phyloP scores from a whole-genome alignment of 2,329 filamentous ascomycete genomes.

The Lachnellula suecica region DNA sequence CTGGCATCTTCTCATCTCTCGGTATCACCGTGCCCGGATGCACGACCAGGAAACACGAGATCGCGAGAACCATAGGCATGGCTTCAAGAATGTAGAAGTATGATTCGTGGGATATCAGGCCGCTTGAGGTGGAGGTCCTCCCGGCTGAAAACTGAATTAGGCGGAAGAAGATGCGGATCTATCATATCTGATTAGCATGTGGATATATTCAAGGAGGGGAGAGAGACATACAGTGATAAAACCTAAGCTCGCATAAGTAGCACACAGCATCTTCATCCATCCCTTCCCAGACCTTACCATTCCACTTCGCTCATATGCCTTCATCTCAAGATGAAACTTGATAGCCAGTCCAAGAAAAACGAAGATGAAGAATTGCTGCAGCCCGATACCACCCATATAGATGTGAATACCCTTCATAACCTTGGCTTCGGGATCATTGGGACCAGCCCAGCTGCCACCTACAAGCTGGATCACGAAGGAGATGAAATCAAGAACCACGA shows the following conservation, averaged over 20 bases:
- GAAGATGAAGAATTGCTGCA: slow-evolving; percentile 25
- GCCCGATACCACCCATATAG: slow-evolving; percentile 24
- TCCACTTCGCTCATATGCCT: not conserved
- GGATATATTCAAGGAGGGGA: not conserved
- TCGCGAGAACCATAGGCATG: slow-evolving; percentile 45
- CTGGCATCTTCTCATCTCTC: not conserved
- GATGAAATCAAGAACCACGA: slow-evolving; percentile 44
- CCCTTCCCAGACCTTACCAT: not conserved
- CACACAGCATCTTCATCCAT: slow-evolving; percentile 13
- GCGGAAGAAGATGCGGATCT: slow-evolving; percentile 60
- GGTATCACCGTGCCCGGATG: slow-evolving; percentile 17
- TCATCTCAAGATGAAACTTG: slow-evolving; percentile 19
- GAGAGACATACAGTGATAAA: slow-evolving; percentile 20
- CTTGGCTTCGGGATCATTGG: not conserved
- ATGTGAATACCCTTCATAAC: slow-evolving; percentile 20
- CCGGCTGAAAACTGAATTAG: slow-evolving; percentile 54
- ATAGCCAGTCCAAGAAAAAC: slow-evolving; percentile 18
- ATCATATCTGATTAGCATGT: not conserved
- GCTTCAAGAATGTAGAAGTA: slow-evolving; percentile 54
- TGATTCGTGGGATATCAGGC: slow-evolving; percentile 46
- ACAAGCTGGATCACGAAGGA: slow-evolving; percentile 35
- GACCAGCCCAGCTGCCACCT: slow-evolving; percentile 14
- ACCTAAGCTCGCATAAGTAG: slow-evolving; percentile 17
- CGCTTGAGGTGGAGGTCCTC: slow-evolving; percentile 34
- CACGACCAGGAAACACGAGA: slow-evolving; percentile 12